phyloP scores from a whole-genome alignment of 345 rosid genomes.

The Punica granatum region DNA sequence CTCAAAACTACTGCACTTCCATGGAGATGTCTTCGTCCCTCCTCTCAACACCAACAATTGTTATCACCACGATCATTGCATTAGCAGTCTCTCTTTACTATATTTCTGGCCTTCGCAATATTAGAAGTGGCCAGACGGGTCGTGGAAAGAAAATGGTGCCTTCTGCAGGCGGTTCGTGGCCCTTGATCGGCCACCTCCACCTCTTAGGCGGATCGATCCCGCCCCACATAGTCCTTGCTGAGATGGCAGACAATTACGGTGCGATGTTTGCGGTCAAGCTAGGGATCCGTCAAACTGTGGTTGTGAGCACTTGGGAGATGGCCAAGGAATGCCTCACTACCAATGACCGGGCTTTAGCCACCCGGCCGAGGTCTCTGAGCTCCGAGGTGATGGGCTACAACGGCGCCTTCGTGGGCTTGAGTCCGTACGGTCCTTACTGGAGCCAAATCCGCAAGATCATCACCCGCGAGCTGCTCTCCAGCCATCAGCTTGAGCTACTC shows the following conservation, averaged over 20 bases:
- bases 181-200: constrained; percentile 27
- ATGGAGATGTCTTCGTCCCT: background rate
- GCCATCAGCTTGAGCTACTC: constrained; percentile 22
- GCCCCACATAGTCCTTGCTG: constrained; percentile 6
- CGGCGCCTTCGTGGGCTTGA: constrained; percentile 18
- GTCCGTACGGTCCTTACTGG: constrained; percentile 29
- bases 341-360: constrained; percentile 17
- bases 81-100: background rate
- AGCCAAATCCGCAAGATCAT: constrained; percentile 28
- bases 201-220: constrained; percentile 12
- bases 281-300: constrained; percentile 16
- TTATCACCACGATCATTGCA: background rate
- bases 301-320: constrained; percentile 16
- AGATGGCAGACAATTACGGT: constrained; percentile 20
- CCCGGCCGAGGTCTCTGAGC: constrained; percentile 20
- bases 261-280: constrained; percentile 20
- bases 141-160: constrained; percentile 14
- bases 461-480: constrained; percentile 24
- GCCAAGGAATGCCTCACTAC: too few species aligned
- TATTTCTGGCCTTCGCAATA: too few species aligned
- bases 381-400: constrained; percentile 19
- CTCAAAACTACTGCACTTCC: too few species aligned
- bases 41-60: background rate
- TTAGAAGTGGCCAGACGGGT: too few species aligned
- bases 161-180: background rate